Base-by-base conservation (phyloP, 108 stramenopile species). In the Skeletonema potamos region DNA sequence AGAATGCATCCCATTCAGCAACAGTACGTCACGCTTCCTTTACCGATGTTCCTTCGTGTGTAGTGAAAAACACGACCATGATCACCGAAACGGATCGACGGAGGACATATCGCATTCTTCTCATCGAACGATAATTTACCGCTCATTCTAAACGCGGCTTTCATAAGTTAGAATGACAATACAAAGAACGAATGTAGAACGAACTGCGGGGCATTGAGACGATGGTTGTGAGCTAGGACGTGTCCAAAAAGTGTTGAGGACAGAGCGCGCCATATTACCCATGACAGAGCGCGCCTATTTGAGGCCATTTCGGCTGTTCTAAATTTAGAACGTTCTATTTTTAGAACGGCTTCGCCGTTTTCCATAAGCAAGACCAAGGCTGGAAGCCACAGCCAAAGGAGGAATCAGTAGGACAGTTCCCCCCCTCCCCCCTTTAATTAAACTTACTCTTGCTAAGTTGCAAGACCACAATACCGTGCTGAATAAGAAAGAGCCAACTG, bases 1-100 rank as follows among this genome's bases (percentile, higher is more conserved):
- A 74, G 54, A 66, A 74, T 27, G 41, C 44, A 39, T 69, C 57
- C 69, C 69, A 67, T 33, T 73, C 30, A 32, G 30, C n/a, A n/a
- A n/a, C n/a, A 34, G 34, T 34, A 34, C 7, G 34, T 6, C 34
- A 34, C 34, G 7, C 7, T 4, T 34, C 34, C 6, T 34, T 34
- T 4, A 7, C 6, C 7, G 34, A 34, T 34, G 34, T 34, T 34
- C 34, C 7, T 34, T 34, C 34, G 34, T 34, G 34, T 41, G 13
- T 41, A 6, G 39, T 4, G 9, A 41, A 41, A 41, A 6, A 41
- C 13, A 15, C 39, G 7, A 10, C 39, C 9, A 2, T 2, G 2
- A 41, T 10, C 39, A 41, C 39, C 13, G 39, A 2, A 41, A 41
- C 39, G 39, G 39, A 41, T 41, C 39, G 39, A 41, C 39, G 39